Percentiles rank a stretch among this genome's conserved stretches.
Conservation (phyloP, 2,329 filamentous ascomycete species). For the Colletotrichum sp. region DNA sequence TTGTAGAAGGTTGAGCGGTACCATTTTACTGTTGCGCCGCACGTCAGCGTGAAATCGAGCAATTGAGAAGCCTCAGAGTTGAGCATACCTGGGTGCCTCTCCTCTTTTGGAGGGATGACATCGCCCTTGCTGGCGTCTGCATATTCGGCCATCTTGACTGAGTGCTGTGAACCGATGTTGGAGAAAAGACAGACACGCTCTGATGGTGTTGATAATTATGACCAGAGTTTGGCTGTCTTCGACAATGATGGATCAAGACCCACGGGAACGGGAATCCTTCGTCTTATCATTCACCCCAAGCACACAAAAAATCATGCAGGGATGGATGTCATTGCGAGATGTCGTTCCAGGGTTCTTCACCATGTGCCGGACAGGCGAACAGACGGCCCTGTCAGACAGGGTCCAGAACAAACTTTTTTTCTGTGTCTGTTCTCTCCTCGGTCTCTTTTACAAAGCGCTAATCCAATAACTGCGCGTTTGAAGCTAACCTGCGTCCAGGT, state of each 20-base stretch:
- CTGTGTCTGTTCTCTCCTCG: background rate
- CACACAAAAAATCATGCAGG: background rate
- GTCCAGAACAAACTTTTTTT: constrained; percentile 12
- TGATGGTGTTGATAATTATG: too few species aligned
- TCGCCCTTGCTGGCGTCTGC: background rate
- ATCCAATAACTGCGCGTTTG: background rate
- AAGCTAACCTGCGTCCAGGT: background rate
- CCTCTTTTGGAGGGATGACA: constrained; percentile 27
- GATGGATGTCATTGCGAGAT: background rate
- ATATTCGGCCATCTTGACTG: background rate
- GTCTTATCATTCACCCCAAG: constrained; percentile 4
- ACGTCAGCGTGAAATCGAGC: background rate
- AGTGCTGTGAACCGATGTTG: background rate
- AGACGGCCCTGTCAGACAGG: background rate
- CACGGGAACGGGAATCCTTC: background rate
- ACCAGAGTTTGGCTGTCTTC: too few species aligned
- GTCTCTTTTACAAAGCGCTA: background rate
- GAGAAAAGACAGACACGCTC: background rate
- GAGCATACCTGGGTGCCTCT: constrained; percentile 32
- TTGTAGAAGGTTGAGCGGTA: constrained; percentile 76
- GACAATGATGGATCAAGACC: background rate
- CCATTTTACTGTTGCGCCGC: constrained; percentile 59
- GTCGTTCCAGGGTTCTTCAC: background rate
- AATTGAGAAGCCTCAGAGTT: too few species aligned
- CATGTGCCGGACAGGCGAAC: background rate